These are phyloP conservation scores for Chloranthus sessilifolius DNA, from an alignment of 164 flowering plant species.

Conservation along the genomic window DNA sequence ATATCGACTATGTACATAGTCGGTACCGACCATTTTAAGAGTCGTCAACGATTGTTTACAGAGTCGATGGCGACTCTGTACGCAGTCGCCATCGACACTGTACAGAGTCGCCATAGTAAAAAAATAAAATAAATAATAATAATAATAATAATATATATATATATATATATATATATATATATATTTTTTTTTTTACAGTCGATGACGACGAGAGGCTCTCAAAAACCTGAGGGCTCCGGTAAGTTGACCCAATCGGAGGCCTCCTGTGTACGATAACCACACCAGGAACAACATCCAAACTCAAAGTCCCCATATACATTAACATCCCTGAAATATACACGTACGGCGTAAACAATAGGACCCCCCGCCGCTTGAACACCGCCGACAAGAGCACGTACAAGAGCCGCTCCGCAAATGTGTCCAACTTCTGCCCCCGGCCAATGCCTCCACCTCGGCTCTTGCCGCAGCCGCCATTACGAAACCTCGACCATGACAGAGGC, in stretches of 20 bases:
- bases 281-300: conserved; percentile 30
- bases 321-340: conserved; percentile 54
- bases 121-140: too few relatives aligned
- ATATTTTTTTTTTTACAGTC: too few relatives aligned
- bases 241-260: conserved; percentile 52
- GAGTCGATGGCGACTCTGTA: too few relatives aligned
- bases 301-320: conserved; percentile 51
- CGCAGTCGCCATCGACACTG: too few relatives aligned
- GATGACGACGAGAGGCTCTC: conserved; percentile 76
- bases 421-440: conserved; percentile 24
- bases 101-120: too few relatives aligned
- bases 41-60: too few relatives aligned
- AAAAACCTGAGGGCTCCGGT: conserved; percentile 75
- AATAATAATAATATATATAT: too few relatives aligned
- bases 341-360: conserved; percentile 55
- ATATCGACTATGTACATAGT: too few relatives aligned
- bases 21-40: too few relatives aligned
- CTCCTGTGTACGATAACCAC: conserved; percentile 13
- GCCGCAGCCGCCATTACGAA: conserved; percentile 38
- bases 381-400: conserved; percentile 41
- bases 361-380: conserved; percentile 52
- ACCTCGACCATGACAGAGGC: conserved; percentile 45
- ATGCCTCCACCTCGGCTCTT: conserved; percentile 16
- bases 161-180: too few relatives aligned
- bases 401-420: conserved; percentile 32